Conservation (phyloP, 768 basidiomycete species). For the Gautieria morchelliformis region DNA sequence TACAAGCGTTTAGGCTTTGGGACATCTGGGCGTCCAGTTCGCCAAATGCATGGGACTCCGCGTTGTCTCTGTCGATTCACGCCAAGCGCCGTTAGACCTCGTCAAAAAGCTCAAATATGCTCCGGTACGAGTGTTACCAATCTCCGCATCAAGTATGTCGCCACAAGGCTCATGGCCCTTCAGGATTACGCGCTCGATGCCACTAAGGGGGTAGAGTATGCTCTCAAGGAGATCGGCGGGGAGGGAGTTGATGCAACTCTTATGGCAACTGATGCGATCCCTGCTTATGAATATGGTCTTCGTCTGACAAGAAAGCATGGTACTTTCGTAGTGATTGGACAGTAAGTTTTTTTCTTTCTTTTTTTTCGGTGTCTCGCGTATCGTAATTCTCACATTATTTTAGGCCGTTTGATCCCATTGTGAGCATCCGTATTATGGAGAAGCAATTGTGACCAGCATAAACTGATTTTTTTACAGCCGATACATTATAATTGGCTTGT, state of each 20-base stretch:
- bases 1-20: not conserved
- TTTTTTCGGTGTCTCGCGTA: too few relatives aligned
- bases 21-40: slow-evolving; percentile 4
- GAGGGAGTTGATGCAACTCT: not conserved
- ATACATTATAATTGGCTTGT: not conserved
- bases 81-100: slow-evolving; percentile 7
- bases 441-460: not conserved
- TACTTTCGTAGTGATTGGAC: slow-evolving; percentile 1
- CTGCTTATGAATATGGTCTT: slow-evolving; percentile 1
- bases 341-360: not conserved
- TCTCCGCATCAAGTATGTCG: not conserved
- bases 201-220: slow-evolving; percentile 2
- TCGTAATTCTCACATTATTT: not conserved
- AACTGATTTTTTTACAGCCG: not conserved
- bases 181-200: slow-evolving; percentile 6
- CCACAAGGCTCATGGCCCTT: too few relatives aligned
- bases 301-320: slow-evolving; percentile 1
- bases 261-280: slow-evolving; percentile 4
- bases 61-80: slow-evolving; percentile 1
- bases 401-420: slow-evolving; percentile 4
- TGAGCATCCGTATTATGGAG: not conserved
- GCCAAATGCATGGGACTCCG: slow-evolving; percentile 7
- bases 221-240: not conserved
- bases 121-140: not conserved
- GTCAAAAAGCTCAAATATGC: slow-evolving; percentile 4